A percentile compares a stretch with the other conserved stretches of the same genome.
These are phyloP conservation scores for Parastagonospora avenae DNA, from an alignment of 2,329 filamentous ascomycete genomes.

Conservation along the genomic window DNA sequence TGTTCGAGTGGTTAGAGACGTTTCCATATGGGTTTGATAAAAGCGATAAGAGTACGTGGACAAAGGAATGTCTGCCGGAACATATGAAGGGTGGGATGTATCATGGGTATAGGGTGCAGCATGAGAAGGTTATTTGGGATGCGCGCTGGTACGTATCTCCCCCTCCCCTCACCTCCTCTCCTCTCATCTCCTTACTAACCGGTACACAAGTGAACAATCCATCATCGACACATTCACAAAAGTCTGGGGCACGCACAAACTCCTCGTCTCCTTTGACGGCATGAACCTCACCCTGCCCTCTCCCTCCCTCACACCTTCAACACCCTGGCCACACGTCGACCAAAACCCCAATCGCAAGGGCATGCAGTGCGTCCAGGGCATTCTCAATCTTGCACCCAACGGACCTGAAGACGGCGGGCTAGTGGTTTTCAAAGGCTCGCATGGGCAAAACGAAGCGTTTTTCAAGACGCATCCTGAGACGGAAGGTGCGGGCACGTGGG, in stretches of 20 bases:
- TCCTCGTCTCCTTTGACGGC: slow-evolving; percentile 35
- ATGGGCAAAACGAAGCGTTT: slow-evolving; percentile 50
- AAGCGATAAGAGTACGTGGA: slow-evolving; percentile 48
- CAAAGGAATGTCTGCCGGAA: slow-evolving; percentile 48
- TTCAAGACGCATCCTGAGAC: slow-evolving; percentile 42
- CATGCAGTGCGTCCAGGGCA: slow-evolving; percentile 48
- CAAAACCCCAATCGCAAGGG: slow-evolving; percentile 49
- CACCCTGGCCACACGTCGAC: slow-evolving; percentile 52
- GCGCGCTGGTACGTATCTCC: slow-evolving; percentile 28
- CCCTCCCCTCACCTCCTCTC: neutral
- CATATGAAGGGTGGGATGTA: slow-evolving; percentile 47
- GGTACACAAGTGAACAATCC: slow-evolving; percentile 41
- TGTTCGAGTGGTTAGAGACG: slow-evolving; percentile 35
- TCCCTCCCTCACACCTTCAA: slow-evolving; percentile 37
- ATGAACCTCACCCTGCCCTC: slow-evolving; percentile 51
- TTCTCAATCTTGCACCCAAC: slow-evolving; percentile 51
- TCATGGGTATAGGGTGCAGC: slow-evolving; percentile 43
- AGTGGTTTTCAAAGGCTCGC: slow-evolving; percentile 50
- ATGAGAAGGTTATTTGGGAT: slow-evolving; percentile 53
- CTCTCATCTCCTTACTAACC: neutral
- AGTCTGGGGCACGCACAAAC: slow-evolving; percentile 46
- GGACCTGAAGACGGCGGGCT: slow-evolving; percentile 53
- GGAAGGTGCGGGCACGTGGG: slow-evolving; percentile 30
- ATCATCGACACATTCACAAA: slow-evolving; percentile 49
- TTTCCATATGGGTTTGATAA: slow-evolving; percentile 33